Evolutionary conservation across 352 stramenopile species (phyloP), one percentile per base, ranked within the genome.

Genomic region (Phytophthora europaea): DNA sequence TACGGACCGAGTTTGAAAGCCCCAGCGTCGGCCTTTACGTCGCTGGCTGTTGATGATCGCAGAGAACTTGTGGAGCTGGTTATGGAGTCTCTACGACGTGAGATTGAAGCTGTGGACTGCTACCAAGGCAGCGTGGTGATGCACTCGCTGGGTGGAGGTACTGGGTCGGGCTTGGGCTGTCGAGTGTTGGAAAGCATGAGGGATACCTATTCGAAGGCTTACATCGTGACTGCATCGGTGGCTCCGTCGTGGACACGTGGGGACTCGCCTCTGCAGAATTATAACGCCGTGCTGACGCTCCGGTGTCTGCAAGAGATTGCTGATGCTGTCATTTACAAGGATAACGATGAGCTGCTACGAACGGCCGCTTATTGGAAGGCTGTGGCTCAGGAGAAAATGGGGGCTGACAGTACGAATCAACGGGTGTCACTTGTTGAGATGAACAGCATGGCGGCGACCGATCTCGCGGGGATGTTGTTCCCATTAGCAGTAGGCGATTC

Each of bases 181-280:
- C 84, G 86, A 34, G 64, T 97, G 45, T 75, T 97, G n/a, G 85
- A 97, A 80, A 78, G 66, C n/a, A 86, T 97, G 8, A 77, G 89
- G 15, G 91, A 97, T 59, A 79, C 80, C 40, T 97, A 96, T 54
- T 85, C 91, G 4, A 90, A 84, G 3, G 68, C 76, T 8, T 94
- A 94, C 58, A 56, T 97, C 13, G 78, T 86, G 15, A 87, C 84
- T 13, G 76, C 83, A 15, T 94, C 84, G 4, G 76, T 97, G 16
- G 90, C 88, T 34, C 90, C 91, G 23, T 96, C 87, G 1, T 80
- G 68, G 8, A 51, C 78, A 33, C 73, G 74, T 28, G 90, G 89
- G 3, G 89, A 95, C 71, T 93, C 89, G 1, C 87, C 91, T 2
- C 68, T 96, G 48, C 91, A 97, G 70, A 95, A 95, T 64, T 97